Evolutionary conservation across 768 basidiomycete genomes (phyloP).

Genomic region (Phaeolepiota aurea): DNA sequence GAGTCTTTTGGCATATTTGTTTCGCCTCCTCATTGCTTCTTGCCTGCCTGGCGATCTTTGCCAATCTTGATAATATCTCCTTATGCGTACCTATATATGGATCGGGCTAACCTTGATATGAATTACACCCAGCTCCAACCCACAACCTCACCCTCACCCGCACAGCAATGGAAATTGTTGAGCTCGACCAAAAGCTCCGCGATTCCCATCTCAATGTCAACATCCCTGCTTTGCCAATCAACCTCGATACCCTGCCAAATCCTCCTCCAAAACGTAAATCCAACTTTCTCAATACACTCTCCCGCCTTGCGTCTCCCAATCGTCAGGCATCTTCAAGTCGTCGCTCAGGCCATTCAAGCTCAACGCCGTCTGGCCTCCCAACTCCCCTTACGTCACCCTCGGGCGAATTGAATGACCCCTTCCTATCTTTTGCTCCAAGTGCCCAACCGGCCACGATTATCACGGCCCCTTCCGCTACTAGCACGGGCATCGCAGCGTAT

Average conservation of each 20-base stretch:
- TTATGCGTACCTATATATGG: constrained; percentile 1
- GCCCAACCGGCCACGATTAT: constrained; percentile 17
- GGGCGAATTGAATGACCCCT: constrained; percentile 55
- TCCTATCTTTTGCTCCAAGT: constrained; percentile 31
- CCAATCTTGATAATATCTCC: background rate
- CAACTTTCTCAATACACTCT: constrained; percentile 80
- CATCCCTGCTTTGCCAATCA: constrained; percentile 57
- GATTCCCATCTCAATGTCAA: constrained; percentile 49
- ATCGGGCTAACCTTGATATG: background rate
- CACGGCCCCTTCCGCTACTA: constrained; percentile 35
- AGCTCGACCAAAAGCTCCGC: constrained; percentile 75
- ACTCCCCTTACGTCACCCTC: constrained; percentile 45
- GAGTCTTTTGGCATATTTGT: constrained; percentile 30
- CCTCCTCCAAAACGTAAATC: constrained; percentile 69
- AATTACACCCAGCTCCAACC: constrained; percentile 55
- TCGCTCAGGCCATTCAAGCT: constrained; percentile 24
- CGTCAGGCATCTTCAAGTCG: constrained; percentile 26
- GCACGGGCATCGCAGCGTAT: constrained; percentile 69
- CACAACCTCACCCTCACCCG: constrained; percentile 86
- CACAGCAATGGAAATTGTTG: constrained; percentile 65
- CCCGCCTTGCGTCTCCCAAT: constrained; percentile 67
- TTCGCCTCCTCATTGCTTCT: constrained; percentile 6
- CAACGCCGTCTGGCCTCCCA: constrained; percentile 24
- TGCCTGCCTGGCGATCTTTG: constrained; percentile 1
- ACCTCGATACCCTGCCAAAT: constrained; percentile 39